Conservation (phyloP, 2,329 filamentous ascomycete species). For the Cercospora zeae-maydis region DNA sequence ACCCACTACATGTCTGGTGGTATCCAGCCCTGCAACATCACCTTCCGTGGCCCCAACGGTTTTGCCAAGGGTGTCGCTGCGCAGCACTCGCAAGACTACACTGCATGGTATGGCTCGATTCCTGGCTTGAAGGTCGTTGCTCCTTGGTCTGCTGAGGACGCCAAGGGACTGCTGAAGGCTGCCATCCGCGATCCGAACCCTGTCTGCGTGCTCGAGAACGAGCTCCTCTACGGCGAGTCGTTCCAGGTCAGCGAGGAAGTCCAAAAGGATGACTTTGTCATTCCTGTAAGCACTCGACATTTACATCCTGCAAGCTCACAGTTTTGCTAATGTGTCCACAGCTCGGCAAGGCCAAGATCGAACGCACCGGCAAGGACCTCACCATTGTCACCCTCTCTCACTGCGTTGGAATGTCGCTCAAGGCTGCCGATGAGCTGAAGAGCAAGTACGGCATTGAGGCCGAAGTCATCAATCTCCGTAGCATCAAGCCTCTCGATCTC, state of each 20-base stretch:
- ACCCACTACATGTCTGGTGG: conserved; percentile 99
- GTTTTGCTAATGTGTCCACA: conserved; percentile 22
- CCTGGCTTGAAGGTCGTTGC: conserved; percentile 95
- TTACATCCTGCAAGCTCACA: background rate
- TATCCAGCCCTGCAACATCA: conserved; percentile 99
- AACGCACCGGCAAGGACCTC: conserved; percentile 90
- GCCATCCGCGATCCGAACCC: conserved; percentile 98
- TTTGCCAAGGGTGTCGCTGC: conserved; percentile 93
- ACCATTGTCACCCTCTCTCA: conserved; percentile 94
- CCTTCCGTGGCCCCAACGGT: conserved; percentile 97
- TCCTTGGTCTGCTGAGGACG: conserved; percentile 95
- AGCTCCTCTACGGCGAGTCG: conserved; percentile 78
- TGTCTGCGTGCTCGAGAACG: conserved; percentile 65
- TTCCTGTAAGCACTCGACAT: conserved; percentile 56
- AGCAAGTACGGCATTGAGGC: conserved; percentile 93
- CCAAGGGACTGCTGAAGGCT: conserved; percentile 96
- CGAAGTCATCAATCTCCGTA: conserved; percentile 97
- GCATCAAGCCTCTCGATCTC: conserved; percentile 92
- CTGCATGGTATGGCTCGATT: conserved; percentile 97
- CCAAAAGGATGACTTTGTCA: conserved; percentile 92
- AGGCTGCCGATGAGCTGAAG: conserved; percentile 87
- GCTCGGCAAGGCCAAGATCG: conserved; percentile 98
- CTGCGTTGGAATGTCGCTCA: conserved; percentile 86
- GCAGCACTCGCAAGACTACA: conserved; percentile 98
- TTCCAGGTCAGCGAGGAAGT: conserved; percentile 98